Base-by-base conservation (phyloP, 2,329 filamentous ascomycete genomes). In the Akanthomyces uredinophilus region DNA sequence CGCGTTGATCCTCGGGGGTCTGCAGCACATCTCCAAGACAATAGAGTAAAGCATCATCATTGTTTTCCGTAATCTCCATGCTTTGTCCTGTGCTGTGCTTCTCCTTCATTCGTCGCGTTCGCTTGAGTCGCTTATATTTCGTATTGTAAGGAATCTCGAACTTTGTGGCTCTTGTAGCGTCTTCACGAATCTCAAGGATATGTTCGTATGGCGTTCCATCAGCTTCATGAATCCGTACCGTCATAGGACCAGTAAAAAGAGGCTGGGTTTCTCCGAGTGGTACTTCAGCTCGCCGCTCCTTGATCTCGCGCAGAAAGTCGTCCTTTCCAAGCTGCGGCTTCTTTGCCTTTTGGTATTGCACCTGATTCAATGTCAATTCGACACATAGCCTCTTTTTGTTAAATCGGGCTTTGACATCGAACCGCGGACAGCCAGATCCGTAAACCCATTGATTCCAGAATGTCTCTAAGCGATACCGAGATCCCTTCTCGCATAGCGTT, bases 101-200 rank as follows among this genome's bases (percentile, higher is more conserved):
- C 72, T 96, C 91, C 72, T 92, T 92, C 72, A 94, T 87, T 37
- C 90, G 82, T 50, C 89, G 86, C 63, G 90, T 97, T 52, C 93
- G 83, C 79, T 99, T 99, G 3, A 99, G 82, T 10, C 96, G 88
- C 78, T 98, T 99, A 78, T 99, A 99, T 73, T 99, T 99, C 0
- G 95, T 99, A 70, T 98, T 98, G 77, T 99, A 99, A 0, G 94
- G 93, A 64, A 99, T 97, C 65, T 97, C 93, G 64, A 98, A 90
- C 71, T 90, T 95, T 27, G 81, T 82, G 1, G 78, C 79, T 68
- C 89, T 91, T 2, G 90, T 91, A 16, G 86, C 84, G 32, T 89
- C 88, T 67, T 97, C 92, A 64, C 92, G 92, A 71, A 99, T 96
- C 69, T 97, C 92, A 37, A 98, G 88, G 65, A 97, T 97, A 71